Percentiles rank a stretch among this genome's conserved stretches.
Evolutionary conservation across 2,329 filamentous ascomycete genomes (phyloP).

Genomic region (Orbilia ellipsospora): DNA sequence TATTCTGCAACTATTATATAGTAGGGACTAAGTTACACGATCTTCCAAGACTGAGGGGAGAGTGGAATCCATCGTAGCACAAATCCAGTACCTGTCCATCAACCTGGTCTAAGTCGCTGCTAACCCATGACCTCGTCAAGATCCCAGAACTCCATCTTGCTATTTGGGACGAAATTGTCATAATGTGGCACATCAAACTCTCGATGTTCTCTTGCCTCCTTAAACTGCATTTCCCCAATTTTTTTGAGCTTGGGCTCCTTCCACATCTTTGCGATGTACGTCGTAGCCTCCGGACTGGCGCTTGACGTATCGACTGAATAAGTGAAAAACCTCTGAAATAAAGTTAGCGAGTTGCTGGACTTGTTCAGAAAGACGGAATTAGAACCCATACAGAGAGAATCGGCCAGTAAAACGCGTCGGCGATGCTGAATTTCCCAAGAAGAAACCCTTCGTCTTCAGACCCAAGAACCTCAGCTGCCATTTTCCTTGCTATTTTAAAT

Average conservation of each 20-base stretch:
- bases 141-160: constrained; percentile 49
- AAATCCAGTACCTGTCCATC: no score
- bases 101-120: no score
- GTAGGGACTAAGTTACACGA: no score
- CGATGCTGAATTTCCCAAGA: constrained; percentile 40
- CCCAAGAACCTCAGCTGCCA: constrained; percentile 16
- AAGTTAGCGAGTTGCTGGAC: not conserved
- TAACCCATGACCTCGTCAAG: constrained; percentile 30
- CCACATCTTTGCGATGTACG: constrained; percentile 52
- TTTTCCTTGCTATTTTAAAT: constrained; percentile 36
- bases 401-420: constrained; percentile 53
- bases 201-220: constrained; percentile 24
- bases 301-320: constrained; percentile 40
- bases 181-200: constrained; percentile 49
- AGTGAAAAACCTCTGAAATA: constrained; percentile 35
- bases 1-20: no score
- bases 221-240: constrained; percentile 43
- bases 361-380: not conserved
- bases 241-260: constrained; percentile 35
- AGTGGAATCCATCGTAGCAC: no score
- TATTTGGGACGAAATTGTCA: constrained; percentile 40
- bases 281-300: constrained; percentile 16
- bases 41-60: no score
- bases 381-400: constrained; percentile 31
- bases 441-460: constrained; percentile 37